phyloP scores from a whole-genome alignment of 2,329 filamentous ascomycete genomes.

The Zymoseptoria crescenta region DNA sequence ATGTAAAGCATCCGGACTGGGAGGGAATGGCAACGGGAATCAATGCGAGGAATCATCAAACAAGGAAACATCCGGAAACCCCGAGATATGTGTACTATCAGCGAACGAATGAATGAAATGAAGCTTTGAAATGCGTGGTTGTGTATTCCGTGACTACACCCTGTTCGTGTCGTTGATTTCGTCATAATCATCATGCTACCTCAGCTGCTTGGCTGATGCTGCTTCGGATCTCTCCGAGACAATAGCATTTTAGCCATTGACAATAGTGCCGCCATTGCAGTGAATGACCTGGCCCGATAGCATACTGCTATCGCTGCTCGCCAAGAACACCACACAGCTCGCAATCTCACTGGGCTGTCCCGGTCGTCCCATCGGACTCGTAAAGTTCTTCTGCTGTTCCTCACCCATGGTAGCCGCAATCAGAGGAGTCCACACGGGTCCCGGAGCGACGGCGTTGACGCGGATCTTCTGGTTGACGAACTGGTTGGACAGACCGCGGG shows the following conservation, averaged over 20 bases:
- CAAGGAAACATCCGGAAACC: background rate
- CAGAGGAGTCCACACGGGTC: slow-evolving; percentile 70
- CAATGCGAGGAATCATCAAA: background rate
- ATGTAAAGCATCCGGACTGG: background rate
- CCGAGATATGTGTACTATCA: background rate
- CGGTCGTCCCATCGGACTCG: slow-evolving; percentile 65
- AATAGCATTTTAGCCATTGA: slow-evolving; percentile 34
- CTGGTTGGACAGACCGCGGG: slow-evolving; percentile 68
- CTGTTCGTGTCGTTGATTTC: no score
- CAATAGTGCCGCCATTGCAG: slow-evolving; percentile 52
- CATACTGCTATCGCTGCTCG: slow-evolving; percentile 63
- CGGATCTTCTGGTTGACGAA: slow-evolving; percentile 61
- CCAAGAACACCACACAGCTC: slow-evolving; percentile 73
- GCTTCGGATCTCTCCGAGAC: background rate
- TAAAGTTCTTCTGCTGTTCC: slow-evolving; percentile 64
- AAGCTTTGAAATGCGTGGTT: background rate
- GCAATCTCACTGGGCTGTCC: slow-evolving; percentile 77
- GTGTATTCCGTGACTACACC: no score
- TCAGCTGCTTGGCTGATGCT: background rate
- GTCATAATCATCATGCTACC: background rate
- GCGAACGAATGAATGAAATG: background rate
- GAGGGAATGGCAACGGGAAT: background rate
- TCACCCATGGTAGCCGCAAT: slow-evolving; percentile 66
- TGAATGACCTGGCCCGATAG: slow-evolving; percentile 67
- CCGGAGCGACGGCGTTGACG: slow-evolving; percentile 71